Evolutionary conservation across 1,139 yeast genomes (phyloP), one percentile per base, ranked within the genome.

Genomic region (Geotrichum aggregatum): DNA sequence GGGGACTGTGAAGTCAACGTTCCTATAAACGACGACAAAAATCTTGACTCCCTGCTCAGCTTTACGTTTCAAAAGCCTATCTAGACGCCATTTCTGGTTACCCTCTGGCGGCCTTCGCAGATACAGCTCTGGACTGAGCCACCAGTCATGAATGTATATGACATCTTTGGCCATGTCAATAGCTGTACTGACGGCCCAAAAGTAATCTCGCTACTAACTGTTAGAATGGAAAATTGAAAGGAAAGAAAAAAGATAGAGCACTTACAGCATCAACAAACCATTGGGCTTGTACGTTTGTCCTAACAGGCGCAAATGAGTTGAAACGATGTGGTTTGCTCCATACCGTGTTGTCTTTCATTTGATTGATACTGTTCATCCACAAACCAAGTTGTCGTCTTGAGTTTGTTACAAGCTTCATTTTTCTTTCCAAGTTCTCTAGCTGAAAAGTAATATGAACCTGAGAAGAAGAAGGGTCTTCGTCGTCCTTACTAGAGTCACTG

Each of bases 141-240:
- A 94, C 99, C 99, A 94, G 66, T 92, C 99, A 66, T 92, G 98
- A 51, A 94, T 88, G 66, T 84, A 94, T 42, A 94, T 85, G 1
- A 87, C 94, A 71, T 92, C 98, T 61, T 83, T 83, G 0, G 99
- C 98, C 87, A 87, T 83, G 61, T 85, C 91, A 56, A 92, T 74
- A 0, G 98, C 98, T 5, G 89, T 82, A 41, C 96, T 87, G 3
- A 91, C 82, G 1, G 97, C 95, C 98, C 98, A 94, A 71, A 88
- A 86, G 68, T 94, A 87, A 68, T 94, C 98, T 36, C 56, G 47
- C 53, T 53, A 65, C 41, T 51, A 34, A 31, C 7, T 21, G 39
- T 3, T 36, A 35, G 34, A 28, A n/a, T n/a, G n/a, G n/a, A n/a
- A n/a, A 41, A 54, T 44, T 22, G 36, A 21, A 13, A 13, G 18